Base-by-base conservation (phyloP, 2,329 filamentous ascomycete species). In the Penicillium sp. region DNA sequence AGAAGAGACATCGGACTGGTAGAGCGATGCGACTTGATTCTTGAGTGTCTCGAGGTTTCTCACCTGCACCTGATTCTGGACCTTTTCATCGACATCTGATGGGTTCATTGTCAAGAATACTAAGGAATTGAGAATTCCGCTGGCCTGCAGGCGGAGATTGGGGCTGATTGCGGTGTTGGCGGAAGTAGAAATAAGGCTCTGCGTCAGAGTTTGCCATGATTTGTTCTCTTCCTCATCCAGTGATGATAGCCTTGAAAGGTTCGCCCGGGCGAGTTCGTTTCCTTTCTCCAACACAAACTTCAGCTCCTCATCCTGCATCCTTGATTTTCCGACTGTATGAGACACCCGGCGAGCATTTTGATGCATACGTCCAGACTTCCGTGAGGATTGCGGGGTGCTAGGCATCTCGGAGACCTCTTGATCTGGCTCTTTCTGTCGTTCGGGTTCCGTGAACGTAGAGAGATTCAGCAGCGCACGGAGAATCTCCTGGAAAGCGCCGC, bases 401-500 rank as follows among this genome's bases (percentile, higher is more conserved):
- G 50, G 50, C 0, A 52, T 44, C 18, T 55, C 86, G 81, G 53
- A 81, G 72, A 53, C 81, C 77, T 61, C 84, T 77, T 60, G 56
- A n/a, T 51, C 22, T 34, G 70, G 54, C 1, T 74, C 69, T 4
- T 71, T 71, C 11, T 76, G 75, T 18, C 76, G 69, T 52, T 76
- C 78, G 43, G 61, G 56, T 37, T 63, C 56, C 9, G 64, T 64
- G 37, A 57, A 53, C 38, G 56, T 76, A 5, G 95, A 74, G 6
- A 96, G 74, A 37, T 78, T 76, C 60, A 89, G 89, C 3, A 95
- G 77, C 0, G 89, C 85, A 44, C 77, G 73, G 1, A 97, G 74
- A 8, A 97, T 81, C 52, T 87, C 81, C 4, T 85, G 73, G 58
- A 97, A 97, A 0, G 89, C 77, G 13, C 82, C 77, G 54, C 91